Base-by-base conservation (phyloP, 2,329 filamentous ascomycete genomes). In the Arthrinium phaeospermum region DNA sequence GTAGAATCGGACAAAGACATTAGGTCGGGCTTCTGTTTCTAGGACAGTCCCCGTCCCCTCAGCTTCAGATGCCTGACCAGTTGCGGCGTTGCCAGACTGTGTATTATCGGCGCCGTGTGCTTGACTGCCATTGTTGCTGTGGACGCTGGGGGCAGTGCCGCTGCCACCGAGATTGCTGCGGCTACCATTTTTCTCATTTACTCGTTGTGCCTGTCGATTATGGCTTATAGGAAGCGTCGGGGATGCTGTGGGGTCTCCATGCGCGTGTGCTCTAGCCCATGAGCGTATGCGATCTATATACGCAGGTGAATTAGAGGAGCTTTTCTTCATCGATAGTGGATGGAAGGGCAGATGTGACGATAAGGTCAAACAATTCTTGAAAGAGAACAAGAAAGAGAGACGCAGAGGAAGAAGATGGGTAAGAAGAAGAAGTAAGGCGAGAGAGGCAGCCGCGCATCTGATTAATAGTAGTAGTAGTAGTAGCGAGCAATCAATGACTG, bases 271-370 rank as follows among this genome's bases (percentile, higher is more conserved):
- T 81, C 81, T 81, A 83, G 86, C 84, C 87, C 85, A 86, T 83
- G 86, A 88, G 85, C 85, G 85, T 84, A 86, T 85, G 85, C 84
- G 85, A 86, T 88, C 85, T 89, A 84, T 85, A 81, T 85, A 84
- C 81, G 86, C 84, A 79, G 84, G 73, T 72, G 76, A 81, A 76
- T 87, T 84, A 83, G 86, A 82, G 76, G 84, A 88, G 83, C 83
- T 83, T 87, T 89, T 83, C 87, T 89, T 91, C 89, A 91, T 91
- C 88, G 89, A 90, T 79, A 75, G 77, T 72, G 74, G 75, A 73
- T 75, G 73, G 71, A 75, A 77, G 83, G 84, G 81, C 78, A 78
- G 72, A 72, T 76, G 76, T 75, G 77, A 80, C 78, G 78, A 78
- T 78, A 79, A 78, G 75, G 77, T 70, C 46, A 49, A 57, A 45